Conservation (phyloP, 2,329 filamentous ascomycete genomes). For the Endoconidiophora laricicola region DNA sequence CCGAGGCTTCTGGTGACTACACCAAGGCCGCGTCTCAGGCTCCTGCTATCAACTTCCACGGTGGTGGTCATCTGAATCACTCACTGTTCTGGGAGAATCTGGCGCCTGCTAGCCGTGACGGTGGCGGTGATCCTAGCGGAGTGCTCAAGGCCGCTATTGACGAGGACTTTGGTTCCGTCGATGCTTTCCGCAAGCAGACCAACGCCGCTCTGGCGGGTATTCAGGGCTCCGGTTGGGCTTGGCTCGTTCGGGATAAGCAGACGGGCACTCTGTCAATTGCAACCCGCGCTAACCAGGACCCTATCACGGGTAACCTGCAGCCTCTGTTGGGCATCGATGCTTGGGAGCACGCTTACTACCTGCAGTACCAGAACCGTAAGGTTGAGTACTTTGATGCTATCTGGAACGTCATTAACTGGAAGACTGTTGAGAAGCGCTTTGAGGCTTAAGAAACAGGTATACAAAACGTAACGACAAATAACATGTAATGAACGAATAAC, state of each 20-base stretch:
- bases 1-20: conserved; percentile 44
- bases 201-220: conserved; percentile 54
- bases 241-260: conserved; percentile 59
- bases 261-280: conserved; percentile 46
- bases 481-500: conserved; percentile 5
- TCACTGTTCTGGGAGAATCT: conserved; percentile 76
- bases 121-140: conserved; percentile 42
- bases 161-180: conserved; percentile 49
- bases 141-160: conserved; percentile 49
- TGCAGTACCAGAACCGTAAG: conserved; percentile 95
- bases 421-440: conserved; percentile 67
- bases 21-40: conserved; percentile 33
- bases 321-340: conserved; percentile 82
- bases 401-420: conserved; percentile 96
- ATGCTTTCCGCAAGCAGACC: conserved; percentile 48
- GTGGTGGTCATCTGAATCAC: conserved; percentile 76
- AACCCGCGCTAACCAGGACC: conserved; percentile 75
- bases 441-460: conserved; percentile 24
- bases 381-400: conserved; percentile 87
- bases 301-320: conserved; percentile 65
- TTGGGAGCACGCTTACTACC: conserved; percentile 92
- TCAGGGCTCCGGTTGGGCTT: conserved; percentile 81
- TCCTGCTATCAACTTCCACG: conserved; percentile 58
- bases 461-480: neutral
- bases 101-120: conserved; percentile 44